Conservation (phyloP, 352 stramenopile species). For the Phytophthora pinifolia region DNA sequence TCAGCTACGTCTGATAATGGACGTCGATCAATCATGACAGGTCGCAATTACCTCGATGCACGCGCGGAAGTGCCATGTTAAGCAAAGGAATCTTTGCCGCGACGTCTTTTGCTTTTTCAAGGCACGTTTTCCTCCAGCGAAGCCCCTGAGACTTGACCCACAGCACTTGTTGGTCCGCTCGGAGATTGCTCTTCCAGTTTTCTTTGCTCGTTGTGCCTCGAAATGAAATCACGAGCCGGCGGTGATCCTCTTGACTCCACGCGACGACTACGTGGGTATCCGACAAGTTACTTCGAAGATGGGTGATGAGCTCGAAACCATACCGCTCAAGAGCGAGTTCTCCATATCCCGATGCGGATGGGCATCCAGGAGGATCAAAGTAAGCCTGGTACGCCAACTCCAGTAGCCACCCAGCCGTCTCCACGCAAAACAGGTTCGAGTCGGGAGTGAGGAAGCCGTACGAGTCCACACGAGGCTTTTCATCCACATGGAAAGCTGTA, state of each 20-base stretch:
- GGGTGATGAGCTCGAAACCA: slow-evolving; percentile 85
- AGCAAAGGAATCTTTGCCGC: slow-evolving; percentile 77
- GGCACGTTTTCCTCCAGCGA: slow-evolving; percentile 52
- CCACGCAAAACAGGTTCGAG: slow-evolving; percentile 85
- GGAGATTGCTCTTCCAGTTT: slow-evolving; percentile 90
- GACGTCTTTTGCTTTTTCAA: slow-evolving; percentile 60
- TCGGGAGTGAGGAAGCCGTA: slow-evolving; percentile 69
- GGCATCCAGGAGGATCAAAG: slow-evolving; percentile 77
- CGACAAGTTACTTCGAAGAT: slow-evolving; percentile 67
- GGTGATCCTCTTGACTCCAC: slow-evolving; percentile 47
- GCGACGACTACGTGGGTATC: slow-evolving; percentile 80
- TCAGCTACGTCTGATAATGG: too few relatives aligned
- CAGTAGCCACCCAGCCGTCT: slow-evolving; percentile 80
- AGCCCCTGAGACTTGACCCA: slow-evolving; percentile 74
- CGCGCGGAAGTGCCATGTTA: slow-evolving; percentile 82
- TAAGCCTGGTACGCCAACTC: slow-evolving; percentile 88
- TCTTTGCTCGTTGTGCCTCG: slow-evolving; percentile 83
- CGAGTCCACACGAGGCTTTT: slow-evolving; percentile 55
- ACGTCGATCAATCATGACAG: background rate
- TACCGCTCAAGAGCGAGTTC: slow-evolving; percentile 68
- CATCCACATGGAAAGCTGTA: slow-evolving; percentile 76
- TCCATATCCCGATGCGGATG: slow-evolving; percentile 76
- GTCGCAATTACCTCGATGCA: slow-evolving; percentile 69
- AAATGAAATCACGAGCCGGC: slow-evolving; percentile 84
- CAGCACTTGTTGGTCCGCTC: slow-evolving; percentile 77